phyloP scores from a whole-genome alignment of 352 stramenopile species.

The Globisporangium emineosum region DNA sequence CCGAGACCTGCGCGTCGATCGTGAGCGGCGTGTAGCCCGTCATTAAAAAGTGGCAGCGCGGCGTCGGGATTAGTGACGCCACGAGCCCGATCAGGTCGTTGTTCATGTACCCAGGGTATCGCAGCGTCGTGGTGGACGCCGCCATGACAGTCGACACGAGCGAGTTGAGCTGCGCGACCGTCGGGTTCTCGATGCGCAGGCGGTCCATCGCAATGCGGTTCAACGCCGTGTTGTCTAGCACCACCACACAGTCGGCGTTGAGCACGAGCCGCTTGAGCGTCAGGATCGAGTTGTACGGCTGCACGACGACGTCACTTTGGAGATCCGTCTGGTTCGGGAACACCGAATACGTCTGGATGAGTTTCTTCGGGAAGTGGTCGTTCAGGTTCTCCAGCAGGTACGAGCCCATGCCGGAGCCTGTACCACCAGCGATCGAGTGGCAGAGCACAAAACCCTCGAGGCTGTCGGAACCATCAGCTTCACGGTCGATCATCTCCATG shows the following conservation, averaged over 20 bases:
- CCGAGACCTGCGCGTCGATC: constrained; percentile 87
- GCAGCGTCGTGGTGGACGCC: constrained; percentile 96
- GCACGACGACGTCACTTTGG: constrained; percentile 97
- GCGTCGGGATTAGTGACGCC: constrained; percentile 97
- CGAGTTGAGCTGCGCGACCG: constrained; percentile 96
- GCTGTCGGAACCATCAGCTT: constrained; percentile 94
- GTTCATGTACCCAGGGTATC: constrained; percentile 99
- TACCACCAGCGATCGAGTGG: constrained; percentile 99
- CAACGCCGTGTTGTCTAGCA: constrained; percentile 99
- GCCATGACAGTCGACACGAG: constrained; percentile 99
- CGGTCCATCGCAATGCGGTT: constrained; percentile 96
- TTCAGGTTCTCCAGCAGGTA: constrained; percentile 99
- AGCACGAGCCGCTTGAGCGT: constrained; percentile 98
- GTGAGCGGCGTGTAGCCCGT: constrained; percentile 99
- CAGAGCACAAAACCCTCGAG: constrained; percentile 98
- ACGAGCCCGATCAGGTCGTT: constrained; percentile 99
- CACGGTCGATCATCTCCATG: constrained; percentile 99
- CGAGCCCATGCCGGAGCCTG: constrained; percentile 98
- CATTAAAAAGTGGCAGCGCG: constrained; percentile 99
- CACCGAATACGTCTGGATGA: constrained; percentile 99
- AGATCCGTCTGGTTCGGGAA: constrained; percentile 96
- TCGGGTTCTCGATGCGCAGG: constrained; percentile 95
- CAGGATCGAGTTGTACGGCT: constrained; percentile 99
- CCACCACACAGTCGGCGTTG: constrained; percentile 98
- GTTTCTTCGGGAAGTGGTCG: constrained; percentile 99